Evolutionary conservation across 208 protist genomes (phyloP), one percentile per base, ranked within the genome.

Genomic region (Acanthamoeba royreba): DNA sequence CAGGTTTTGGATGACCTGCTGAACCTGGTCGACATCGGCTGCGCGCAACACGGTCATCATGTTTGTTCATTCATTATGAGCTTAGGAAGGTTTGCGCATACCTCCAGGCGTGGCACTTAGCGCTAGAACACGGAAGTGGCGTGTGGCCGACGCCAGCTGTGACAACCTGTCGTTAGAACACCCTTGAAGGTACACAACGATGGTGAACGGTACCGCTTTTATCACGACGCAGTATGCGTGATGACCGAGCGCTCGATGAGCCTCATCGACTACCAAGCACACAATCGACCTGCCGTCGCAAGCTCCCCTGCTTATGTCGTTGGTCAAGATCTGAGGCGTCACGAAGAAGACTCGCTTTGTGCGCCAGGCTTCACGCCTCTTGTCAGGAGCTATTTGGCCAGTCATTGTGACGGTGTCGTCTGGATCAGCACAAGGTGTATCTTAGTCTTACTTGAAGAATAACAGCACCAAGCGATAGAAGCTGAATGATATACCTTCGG

Each of bases 221-320:
- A 97, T 72, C 0, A 97, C 61, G 3, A 25, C 25, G 46, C 93
- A 96, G 88, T 98, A 98, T 0, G 96, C 93, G 47, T 96, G 69
- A 52, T 97, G 91, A 25, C 96, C 95, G 11, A 79, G 85, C 1
- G 97, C 97, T 13, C 94, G 74, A 81, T 98, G 97, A n/a, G 97
- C 96, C 66, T 98, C 97, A 90, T 98, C 97, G 0, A 98, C n/a
- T 3, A 98, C 96, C 0, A 98, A 46, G 49, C 95, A 96, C 25
- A 97, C 93, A 43, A 98, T 95, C 0, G 61, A 28, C 1, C 61
- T 55, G 1, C 94, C 74, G 11, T 92, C 72, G 42, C 47, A 94
- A 8, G 74, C 53, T 7, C 46, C 81, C 17, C 53, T 11, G 81
- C 69, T 92, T 28, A 98, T 90, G 86, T 98, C 97, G 46, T 97